Percentiles rank a stretch among this genome's conserved stretches.
Evolutionary conservation across 495 filamentous ascomycete species (phyloP).

Genomic region (Aspergillus bridgeri): DNA sequence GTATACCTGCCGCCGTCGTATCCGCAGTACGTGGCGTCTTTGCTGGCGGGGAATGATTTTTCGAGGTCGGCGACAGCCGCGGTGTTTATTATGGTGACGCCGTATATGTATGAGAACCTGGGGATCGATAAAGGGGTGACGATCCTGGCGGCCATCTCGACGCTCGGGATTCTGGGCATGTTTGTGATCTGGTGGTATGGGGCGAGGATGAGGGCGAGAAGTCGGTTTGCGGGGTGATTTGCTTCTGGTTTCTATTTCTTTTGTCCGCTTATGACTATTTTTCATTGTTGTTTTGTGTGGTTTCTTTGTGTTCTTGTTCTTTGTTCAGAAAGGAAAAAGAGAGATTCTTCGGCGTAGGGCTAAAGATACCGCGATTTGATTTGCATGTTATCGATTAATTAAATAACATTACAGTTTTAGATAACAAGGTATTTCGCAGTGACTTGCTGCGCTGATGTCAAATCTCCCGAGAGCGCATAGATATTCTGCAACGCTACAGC

Average conservation of each 20-base stretch:
- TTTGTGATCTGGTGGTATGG: constrained; percentile 7
- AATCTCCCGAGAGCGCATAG: constrained; percentile 60
- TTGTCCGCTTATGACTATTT: no score
- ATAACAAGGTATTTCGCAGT: constrained; percentile 46
- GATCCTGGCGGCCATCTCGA: constrained; percentile 52
- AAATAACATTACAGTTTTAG: background rate
- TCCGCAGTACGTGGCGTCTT: constrained; percentile 41
- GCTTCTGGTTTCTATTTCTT: background rate
- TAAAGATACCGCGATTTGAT: no score
- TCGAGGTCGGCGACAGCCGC: constrained; percentile 1
- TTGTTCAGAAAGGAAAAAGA: background rate
- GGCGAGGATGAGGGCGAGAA: constrained; percentile 6
- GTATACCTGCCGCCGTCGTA: constrained; percentile 46
- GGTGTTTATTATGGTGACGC: constrained; percentile 39
- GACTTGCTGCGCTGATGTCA: constrained; percentile 50
- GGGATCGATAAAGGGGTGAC: constrained; percentile 59
- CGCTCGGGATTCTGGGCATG: constrained; percentile 9
- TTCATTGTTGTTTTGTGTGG: no score
- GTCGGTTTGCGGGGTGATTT: constrained; percentile 15
- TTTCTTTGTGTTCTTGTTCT: background rate
- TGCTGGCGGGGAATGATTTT: constrained; percentile 45
- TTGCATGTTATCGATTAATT: no score
- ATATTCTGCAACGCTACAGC: constrained; percentile 72
- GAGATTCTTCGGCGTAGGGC: background rate
- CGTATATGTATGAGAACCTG: constrained; percentile 48